phyloP scores from a whole-genome alignment of 2,329 filamentous ascomycete genomes.

The Ustilaginoidea virens region DNA sequence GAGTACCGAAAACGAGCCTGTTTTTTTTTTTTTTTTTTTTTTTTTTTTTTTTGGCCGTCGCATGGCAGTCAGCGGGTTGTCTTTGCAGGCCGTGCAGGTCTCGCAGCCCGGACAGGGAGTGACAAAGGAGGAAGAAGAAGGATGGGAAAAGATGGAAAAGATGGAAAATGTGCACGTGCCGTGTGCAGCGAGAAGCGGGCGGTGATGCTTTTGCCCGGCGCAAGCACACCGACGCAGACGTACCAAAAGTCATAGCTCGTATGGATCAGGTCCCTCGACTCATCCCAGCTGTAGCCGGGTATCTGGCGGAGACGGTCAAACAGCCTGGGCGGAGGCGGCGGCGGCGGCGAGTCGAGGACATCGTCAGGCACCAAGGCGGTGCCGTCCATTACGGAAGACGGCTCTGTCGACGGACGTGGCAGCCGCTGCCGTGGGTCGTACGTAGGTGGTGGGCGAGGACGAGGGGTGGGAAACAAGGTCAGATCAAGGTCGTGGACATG shows the following conservation, averaged over 20 bases:
- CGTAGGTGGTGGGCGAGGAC: background rate
- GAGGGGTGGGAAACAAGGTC: no score
- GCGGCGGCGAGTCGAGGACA: slow-evolving; percentile 46
- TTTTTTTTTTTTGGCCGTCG: no score
- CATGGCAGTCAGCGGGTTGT: no score
- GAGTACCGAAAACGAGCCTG: slow-evolving; percentile 55
- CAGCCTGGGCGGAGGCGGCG: slow-evolving; percentile 44
- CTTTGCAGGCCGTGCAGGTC: no score
- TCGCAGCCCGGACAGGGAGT: no score
- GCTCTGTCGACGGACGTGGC: slow-evolving; percentile 4
- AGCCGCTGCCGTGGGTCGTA: background rate
- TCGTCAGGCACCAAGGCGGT: slow-evolving; percentile 34
- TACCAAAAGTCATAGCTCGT: slow-evolving; percentile 82
- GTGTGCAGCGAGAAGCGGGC: no score
- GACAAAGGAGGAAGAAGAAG: no score
- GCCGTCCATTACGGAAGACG: slow-evolving; percentile 32
- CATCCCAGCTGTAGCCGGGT: slow-evolving; percentile 64
- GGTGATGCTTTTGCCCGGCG: no score
- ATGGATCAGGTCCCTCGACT: slow-evolving; percentile 39
- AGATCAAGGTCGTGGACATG: slow-evolving; percentile 13
- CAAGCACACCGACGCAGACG: slow-evolving; percentile 8
- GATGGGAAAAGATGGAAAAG: no score
- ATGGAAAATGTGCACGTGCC: no score
- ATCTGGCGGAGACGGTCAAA: slow-evolving; percentile 60
- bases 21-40: no score